Percentiles rank a stretch among this genome's conserved stretches.
Conservation (phyloP, 148 eudicot genomes). For the Bassia scoparia region DNA sequence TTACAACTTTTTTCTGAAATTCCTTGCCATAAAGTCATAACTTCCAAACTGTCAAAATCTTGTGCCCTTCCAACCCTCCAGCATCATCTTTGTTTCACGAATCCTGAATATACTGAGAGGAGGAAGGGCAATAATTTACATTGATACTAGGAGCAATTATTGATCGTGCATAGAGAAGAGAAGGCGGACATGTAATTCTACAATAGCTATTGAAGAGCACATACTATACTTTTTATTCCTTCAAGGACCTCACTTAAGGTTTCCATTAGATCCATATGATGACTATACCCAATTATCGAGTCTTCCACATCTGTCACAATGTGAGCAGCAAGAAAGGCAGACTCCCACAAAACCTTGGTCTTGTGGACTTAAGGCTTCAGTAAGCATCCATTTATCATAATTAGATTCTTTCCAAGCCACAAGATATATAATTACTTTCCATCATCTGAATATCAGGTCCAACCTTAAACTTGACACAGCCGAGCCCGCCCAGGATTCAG, state of each 20-base stretch:
- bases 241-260: slow-evolving; percentile 4
- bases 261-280: not conserved
- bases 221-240: not conserved
- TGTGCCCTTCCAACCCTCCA: not conserved
- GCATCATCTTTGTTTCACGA: not conserved
- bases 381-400: not conserved
- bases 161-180: not conserved
- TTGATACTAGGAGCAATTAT: not conserved
- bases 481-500: slow-evolving; percentile 98
- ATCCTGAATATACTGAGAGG: not conserved
- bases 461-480: slow-evolving; percentile 30
- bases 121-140: not conserved
- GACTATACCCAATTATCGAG: not conserved
- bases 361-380: not conserved
- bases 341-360: not conserved
- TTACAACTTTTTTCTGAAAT: not conserved
- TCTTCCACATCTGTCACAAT: not conserved
- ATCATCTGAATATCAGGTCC: not conserved
- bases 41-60: not conserved
- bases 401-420: slow-evolving; percentile 2
- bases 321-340: slow-evolving; percentile 5
- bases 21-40: not conserved
- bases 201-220: not conserved
- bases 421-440: slow-evolving; percentile 9
- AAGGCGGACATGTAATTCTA: not conserved